Evolutionary conservation across 1,284 basidiomycete genomes (phyloP).

Genomic region (Apiotrichum sp.): DNA sequence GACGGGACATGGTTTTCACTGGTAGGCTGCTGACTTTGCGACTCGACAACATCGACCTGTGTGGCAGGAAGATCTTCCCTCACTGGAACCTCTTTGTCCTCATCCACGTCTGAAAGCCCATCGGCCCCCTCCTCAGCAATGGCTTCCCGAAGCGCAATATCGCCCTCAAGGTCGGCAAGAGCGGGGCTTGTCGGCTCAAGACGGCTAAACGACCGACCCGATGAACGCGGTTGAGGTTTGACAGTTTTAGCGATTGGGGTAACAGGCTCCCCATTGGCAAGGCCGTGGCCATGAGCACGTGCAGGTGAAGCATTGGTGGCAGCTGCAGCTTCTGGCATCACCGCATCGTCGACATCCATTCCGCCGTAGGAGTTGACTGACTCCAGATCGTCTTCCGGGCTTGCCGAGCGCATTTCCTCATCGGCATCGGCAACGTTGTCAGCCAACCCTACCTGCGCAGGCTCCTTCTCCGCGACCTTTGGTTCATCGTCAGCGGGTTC

Average conservation of each 20-base stretch:
- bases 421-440: no score
- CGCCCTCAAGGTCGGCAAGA: constrained; percentile 6
- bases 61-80: constrained; percentile 1
- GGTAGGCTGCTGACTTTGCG: neutral
- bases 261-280: neutral
- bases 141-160: constrained; percentile 14
- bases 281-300: no score
- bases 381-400: neutral
- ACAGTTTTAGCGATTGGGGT: neutral
- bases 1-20: no score
- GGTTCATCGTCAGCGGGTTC: no score
- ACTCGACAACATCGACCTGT: constrained; percentile 1
- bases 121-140: constrained; percentile 12
- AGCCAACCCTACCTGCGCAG: no score
- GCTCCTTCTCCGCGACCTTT: no score
- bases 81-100: neutral
- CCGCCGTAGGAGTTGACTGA: neutral
- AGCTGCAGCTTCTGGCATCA: no score
- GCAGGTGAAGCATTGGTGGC: no score
- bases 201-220: neutral
- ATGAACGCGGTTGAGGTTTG: neutral
- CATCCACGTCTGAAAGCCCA: neutral
- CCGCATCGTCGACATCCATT: constrained; percentile 8
- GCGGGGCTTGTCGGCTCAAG: constrained; percentile 4
- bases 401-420: no score